phyloP scores from a whole-genome alignment of 1,284 basidiomycete genomes.

The Sphaerobolus stellatus region DNA sequence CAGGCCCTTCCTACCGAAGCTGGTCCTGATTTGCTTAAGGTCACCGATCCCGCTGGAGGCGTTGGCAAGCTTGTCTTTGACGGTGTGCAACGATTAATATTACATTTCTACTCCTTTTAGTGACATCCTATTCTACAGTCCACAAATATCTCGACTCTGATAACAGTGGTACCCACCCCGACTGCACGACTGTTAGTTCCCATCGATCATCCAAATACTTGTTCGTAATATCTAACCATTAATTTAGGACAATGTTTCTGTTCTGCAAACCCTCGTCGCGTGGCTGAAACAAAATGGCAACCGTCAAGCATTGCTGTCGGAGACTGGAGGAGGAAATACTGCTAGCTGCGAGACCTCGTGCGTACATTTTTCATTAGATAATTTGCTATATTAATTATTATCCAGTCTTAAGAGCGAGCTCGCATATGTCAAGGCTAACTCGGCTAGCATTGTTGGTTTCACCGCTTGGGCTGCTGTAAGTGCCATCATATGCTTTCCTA shows the following conservation, averaged over 20 bases:
- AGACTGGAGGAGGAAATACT: conserved; percentile 59
- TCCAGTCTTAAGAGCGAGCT: conserved; percentile 47
- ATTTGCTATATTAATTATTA: no score
- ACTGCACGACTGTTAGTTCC: conserved; percentile 42
- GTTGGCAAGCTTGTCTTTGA: conserved; percentile 57
- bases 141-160: conserved; percentile 64
- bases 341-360: conserved; percentile 46
- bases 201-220: neutral
- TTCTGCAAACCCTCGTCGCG: conserved; percentile 43
- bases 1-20: conserved; percentile 51
- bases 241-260: conserved; percentile 44
- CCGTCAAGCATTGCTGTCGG: conserved; percentile 55
- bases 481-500: neutral
- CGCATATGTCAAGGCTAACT: conserved; percentile 47
- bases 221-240: conserved; percentile 5
- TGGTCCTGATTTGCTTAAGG: conserved; percentile 47
- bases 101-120: conserved; percentile 16
- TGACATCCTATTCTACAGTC: conserved; percentile 53
- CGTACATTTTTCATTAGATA: no score
- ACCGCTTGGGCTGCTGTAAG: conserved; percentile 41
- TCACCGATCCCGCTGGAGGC: conserved; percentile 55
- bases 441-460: conserved; percentile 48
- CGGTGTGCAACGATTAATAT: conserved; percentile 28
- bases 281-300: conserved; percentile 50
- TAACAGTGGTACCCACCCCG: conserved; percentile 53